These are phyloP conservation scores for Aspergillus steynii DNA, from an alignment of 495 filamentous ascomycete genomes.

Conservation along the genomic window DNA sequence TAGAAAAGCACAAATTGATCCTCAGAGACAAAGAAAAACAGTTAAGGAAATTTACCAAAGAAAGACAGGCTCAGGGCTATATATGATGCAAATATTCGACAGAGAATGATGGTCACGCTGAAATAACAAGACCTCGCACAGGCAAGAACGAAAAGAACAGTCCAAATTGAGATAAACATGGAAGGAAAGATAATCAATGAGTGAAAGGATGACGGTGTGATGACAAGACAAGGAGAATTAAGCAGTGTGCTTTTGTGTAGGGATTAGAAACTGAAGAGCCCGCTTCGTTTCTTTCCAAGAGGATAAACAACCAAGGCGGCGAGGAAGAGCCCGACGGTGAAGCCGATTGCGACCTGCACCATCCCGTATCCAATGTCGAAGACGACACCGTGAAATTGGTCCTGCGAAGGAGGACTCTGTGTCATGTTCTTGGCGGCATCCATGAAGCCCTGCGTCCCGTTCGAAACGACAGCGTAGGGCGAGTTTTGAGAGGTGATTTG, in stretches of 20 bases:
- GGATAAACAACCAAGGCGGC: conserved; percentile 88
- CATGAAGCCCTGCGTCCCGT: conserved; percentile 50
- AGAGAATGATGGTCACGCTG: background rate
- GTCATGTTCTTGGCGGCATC: conserved; percentile 44
- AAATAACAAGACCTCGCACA: background rate
- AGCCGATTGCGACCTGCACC: conserved; percentile 90
- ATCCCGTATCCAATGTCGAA: conserved; percentile 86
- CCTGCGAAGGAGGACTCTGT: conserved; percentile 17
- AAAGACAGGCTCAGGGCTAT: background rate
- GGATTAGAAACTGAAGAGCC: conserved; percentile 80
- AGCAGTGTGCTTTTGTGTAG: background rate
- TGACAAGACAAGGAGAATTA: background rate
- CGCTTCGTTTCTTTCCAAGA: conserved; percentile 85
- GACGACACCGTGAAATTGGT: conserved; percentile 54
- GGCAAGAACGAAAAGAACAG: background rate
- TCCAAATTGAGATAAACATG: background rate
- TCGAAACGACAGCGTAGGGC: conserved; percentile 46
- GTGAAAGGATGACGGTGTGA: background rate
- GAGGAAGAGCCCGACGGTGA: conserved; percentile 87
- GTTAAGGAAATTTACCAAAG: background rate
- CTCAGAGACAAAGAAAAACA: background rate
- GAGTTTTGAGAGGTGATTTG: conserved; percentile 62
- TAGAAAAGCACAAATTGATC: background rate
- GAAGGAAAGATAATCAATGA: background rate
- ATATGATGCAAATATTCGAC: background rate